Evolutionary conservation across 75 land plant genomes (phyloP), one percentile per base, ranked within the genome.

Genomic region (Selaginella tamariscina): DNA sequence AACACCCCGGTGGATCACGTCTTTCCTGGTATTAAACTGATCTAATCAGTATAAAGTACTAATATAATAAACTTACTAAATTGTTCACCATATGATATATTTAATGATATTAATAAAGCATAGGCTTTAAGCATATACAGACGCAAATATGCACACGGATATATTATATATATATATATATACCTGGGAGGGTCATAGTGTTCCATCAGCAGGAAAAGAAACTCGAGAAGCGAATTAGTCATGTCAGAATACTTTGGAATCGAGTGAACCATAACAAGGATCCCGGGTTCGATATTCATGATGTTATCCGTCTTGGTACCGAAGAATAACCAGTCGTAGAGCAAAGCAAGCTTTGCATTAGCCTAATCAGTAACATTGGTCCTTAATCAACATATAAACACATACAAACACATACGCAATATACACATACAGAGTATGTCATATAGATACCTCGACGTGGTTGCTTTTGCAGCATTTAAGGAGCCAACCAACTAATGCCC

Each of bases 401-500:
- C n/a, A n/a, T n/a, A n/a, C n/a, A n/a, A n/a, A n/a, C n/a, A n/a
- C n/a, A n/a, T n/a, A n/a, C n/a, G n/a, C n/a, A n/a, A n/a, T n/a
- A n/a, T n/a, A n/a, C n/a, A n/a, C n/a, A n/a, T n/a, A n/a, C n/a
- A n/a, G n/a, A n/a, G n/a, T n/a, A n/a, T n/a, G n/a, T n/a, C n/a
- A n/a, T n/a, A n/a, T n/a, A n/a, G n/a, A n/a, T n/a, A n/a, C n/a
- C 71, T 82, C 87, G 21, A 78, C 73, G 64, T 86, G 77, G 44
- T 78, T 84, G 68, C 79, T 87, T 56, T 70, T 72, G 59, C 96
- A 91, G 62, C 79, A 80, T 69, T 76, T 88, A 20, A 95, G 74
- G 0, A 95, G 74, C 99, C 99, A 95, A 55, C 99, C 99, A 13
- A 95, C 74, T 20, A 95, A 72, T 1, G 88, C 99, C 99, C 99